Percentiles rank a stretch among this genome's conserved stretches.
phyloP scores from a whole-genome alignment of 768 basidiomycete genomes.

The Hysterangium stoloniferum region DNA sequence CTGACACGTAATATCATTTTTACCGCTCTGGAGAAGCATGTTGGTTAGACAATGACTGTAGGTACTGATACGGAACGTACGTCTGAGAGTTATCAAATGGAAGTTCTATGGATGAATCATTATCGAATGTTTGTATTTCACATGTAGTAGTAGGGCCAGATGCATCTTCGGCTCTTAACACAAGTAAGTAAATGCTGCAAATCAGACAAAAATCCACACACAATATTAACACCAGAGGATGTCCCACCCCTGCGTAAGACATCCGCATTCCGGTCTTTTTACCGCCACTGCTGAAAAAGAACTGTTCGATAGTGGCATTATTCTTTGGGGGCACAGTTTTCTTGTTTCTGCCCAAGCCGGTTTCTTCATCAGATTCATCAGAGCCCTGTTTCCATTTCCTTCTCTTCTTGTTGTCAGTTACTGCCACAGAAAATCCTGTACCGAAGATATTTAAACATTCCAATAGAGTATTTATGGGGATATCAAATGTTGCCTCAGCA shows the following conservation, averaged over 20 bases:
- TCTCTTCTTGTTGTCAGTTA: conserved; percentile 26
- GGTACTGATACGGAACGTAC: conserved; percentile 33
- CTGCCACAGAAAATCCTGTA: conserved; percentile 36
- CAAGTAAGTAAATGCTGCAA: neutral
- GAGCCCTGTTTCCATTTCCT: conserved; percentile 43
- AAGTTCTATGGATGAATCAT: conserved; percentile 75
- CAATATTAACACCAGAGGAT: conserved; percentile 75
- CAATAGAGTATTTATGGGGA: conserved; percentile 75
- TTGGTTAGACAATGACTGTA: neutral
- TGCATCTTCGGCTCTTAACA: conserved; percentile 64
- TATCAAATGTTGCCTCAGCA: conserved; percentile 52
- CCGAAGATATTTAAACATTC: conserved; percentile 95
- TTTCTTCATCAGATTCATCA: conserved; percentile 39
- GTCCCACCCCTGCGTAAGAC: conserved; percentile 70
- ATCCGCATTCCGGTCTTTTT: conserved; percentile 82
- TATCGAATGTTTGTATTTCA: conserved; percentile 78
- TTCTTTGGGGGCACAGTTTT: conserved; percentile 29
- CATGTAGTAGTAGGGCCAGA: conserved; percentile 80
- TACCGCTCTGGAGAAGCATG: conserved; percentile 45
- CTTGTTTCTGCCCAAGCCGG: conserved; percentile 30
- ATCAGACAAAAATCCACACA: conserved; percentile 33
- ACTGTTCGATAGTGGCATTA: conserved; percentile 14
- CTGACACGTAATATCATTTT: conserved; percentile 81
- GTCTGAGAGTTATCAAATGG: conserved; percentile 63
- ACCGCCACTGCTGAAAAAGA: conserved; percentile 15